Base-by-base conservation (phyloP, 257 asterid species). In the Catharanthus roseus region DNA sequence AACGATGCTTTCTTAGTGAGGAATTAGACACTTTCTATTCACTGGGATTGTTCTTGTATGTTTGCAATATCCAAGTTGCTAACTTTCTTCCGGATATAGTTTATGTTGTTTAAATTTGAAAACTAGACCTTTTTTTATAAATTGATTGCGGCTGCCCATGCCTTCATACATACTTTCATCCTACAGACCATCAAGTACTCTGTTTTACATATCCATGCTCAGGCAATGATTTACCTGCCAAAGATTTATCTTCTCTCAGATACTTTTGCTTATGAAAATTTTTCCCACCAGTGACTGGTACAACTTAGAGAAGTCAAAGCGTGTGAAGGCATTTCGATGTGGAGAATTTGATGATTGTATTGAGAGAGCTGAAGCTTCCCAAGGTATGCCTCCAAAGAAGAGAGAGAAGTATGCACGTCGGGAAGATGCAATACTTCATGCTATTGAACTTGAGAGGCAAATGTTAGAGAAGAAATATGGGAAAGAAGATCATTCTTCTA, bases 371-470 rank as follows among this genome's bases (percentile, higher is more conserved):
- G 97, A 91, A 86, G 97, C 97, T 75, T 77, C 96, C 62, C 93
- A 81, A 77, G 95, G 95, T 29, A 86, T 91, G 95, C 97, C 97
- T 79, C 97, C 96, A 36, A 95, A 91, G 87, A 95, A 91, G 80
- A 87, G 99, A 83, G 99, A 91, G 84, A 95, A 95, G 82, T 95
- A 95, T 82, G 99, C 99, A 5, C 97, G 97, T 55, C 81, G 97
- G 24, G 99, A 95, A 85, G 97, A 95, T 87, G 99, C 99, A 9
- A 95, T 95, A 74, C 82, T 95, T 80, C 99, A 95, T 86, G 99
- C 99, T 72, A 92, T 95, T 85, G 97, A 89, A 72, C 82, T 95
- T 73, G 99, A 95, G 88, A 91, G 83, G 77, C 89, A 85, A 72
- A 70, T 85, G 74, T 54, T 87, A 82, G 95, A 79, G 79, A 90